Base-by-base conservation (phyloP, 169 alveolate genomes). In the Plasmodium sp. region DNA sequence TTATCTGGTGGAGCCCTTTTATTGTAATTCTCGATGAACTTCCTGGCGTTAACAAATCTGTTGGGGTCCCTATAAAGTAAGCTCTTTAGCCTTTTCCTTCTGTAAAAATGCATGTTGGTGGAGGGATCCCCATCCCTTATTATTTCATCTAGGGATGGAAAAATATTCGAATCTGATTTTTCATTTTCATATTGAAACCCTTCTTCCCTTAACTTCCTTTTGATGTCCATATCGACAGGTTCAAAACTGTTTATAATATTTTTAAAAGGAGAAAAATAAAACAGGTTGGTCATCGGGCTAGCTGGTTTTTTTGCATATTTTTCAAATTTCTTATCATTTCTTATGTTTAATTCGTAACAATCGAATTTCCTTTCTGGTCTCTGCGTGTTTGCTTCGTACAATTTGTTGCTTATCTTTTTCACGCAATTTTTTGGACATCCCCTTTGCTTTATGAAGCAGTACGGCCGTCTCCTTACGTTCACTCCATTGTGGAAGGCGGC, bases 71-170 rank as follows among this genome's bases (percentile, higher is more conserved):
- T 96, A 84, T 96, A 96, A 75, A 96, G 93, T 58, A 96, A 90
- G 71, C 96, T 95, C 84, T 93, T 93, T 96, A 96, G 95, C 88
- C 90, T 95, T 85, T 96, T 62, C 54, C 97, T 92, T 71, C 98
- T 96, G 56, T 95, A 84, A 58, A 95, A 96, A 56, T 96, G 86
- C 14, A 96, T 96, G 71, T 96, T 96, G 16, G 96, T 86, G 91
- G 96, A 84, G 48, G 96, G 95, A 84, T 96, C 97, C 3, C 98
- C 98, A 86, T 96, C 96, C 74, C 94, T 93, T 39, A 96, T 94
- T 18, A 94, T 97, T 62, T 96, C 98, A 62, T 96, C 98, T 73
- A 96, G 10, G 39, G 94, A 95, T 84, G 97, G 96, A 31, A 95
- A 80, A 10, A 81, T 81, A 81, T 93, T 83, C 27, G 95, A 71